A percentile compares a stretch with the other conserved stretches of the same genome.
phyloP scores from a whole-genome alignment of 345 rosid genomes.

The Clarkia xantiana region DNA sequence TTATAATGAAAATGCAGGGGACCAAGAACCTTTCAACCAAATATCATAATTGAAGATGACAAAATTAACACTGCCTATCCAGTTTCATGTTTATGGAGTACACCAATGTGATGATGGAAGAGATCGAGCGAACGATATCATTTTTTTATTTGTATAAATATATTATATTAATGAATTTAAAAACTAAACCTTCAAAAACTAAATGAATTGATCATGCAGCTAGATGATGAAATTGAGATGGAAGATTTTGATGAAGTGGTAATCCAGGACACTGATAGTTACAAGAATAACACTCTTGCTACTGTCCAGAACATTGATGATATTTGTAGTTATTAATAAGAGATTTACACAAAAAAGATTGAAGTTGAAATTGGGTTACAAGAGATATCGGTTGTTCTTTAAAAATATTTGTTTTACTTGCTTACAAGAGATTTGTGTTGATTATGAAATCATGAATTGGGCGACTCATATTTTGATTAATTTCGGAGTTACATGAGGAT shows the following conservation, averaged over 20 bases:
- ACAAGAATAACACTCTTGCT: slow-evolving; percentile 49
- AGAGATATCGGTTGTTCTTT: no score
- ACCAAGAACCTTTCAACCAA: slow-evolving; percentile 21
- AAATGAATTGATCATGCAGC: not conserved
- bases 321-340: slow-evolving; percentile 45
- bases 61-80: slow-evolving; percentile 26
- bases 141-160: not conserved
- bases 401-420: no score
- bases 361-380: no score
- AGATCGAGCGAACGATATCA: slow-evolving; percentile 73
- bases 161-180: not conserved
- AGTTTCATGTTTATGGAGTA: slow-evolving; percentile 80
- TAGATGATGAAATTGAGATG: slow-evolving; percentile 79
- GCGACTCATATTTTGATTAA: no score
- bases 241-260: slow-evolving; percentile 48
- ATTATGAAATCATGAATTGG: no score
- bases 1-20: slow-evolving; percentile 18
- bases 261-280: slow-evolving; percentile 50
- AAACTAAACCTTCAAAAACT: not conserved
- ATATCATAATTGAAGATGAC: slow-evolving; percentile 38
- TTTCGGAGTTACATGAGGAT: no score
- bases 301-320: slow-evolving; percentile 76
- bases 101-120: slow-evolving; percentile 78
- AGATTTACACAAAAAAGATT: no score
- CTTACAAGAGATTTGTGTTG: no score